These are phyloP conservation scores for Colletotrichum graminicola DNA, from an alignment of 2,329 filamentous ascomycete species.

Conservation along the genomic window DNA sequence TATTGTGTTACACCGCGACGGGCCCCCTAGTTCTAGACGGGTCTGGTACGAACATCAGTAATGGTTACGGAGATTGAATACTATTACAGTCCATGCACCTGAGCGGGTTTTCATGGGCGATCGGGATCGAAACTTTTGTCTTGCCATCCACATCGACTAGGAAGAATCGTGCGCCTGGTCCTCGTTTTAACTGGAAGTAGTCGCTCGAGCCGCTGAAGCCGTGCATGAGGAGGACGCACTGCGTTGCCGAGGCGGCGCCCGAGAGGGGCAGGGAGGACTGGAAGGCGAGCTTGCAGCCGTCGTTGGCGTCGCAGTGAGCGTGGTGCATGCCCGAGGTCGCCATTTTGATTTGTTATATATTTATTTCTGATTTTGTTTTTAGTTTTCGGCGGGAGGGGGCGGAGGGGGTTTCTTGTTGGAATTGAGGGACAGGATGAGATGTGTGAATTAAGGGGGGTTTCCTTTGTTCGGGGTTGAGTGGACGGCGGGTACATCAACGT, in stretches of 20 bases:
- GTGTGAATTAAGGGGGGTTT: conserved; percentile 1
- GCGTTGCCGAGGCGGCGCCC: conserved; percentile 23
- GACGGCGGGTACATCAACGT: conserved; percentile 26
- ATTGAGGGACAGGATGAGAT: background rate
- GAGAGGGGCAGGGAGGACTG: conserved; percentile 51
- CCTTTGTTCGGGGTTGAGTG: conserved; percentile 18
- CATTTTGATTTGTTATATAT: conserved; percentile 2
- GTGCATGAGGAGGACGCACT: conserved; percentile 54
- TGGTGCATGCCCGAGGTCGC: conserved; percentile 48
- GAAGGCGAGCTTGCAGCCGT: conserved; percentile 52
- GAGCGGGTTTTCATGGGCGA: too few species aligned
- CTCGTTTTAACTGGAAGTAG: too few species aligned
- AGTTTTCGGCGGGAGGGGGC: too few species aligned
- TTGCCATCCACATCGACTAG: too few species aligned
- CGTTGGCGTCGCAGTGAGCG: conserved; percentile 47
- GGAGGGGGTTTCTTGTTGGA: background rate
- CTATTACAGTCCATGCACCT: too few species aligned
- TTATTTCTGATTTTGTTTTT: background rate
- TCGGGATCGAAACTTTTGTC: too few species aligned
- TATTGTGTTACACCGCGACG: too few species aligned
- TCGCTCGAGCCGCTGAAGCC: conserved; percentile 56
- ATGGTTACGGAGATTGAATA: too few species aligned
- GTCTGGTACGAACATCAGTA: too few species aligned
- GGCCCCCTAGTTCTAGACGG: too few species aligned
- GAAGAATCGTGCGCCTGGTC: too few species aligned